phyloP scores from a whole-genome alignment of 2,329 filamentous ascomycete species.

The Penicillium sp. region DNA sequence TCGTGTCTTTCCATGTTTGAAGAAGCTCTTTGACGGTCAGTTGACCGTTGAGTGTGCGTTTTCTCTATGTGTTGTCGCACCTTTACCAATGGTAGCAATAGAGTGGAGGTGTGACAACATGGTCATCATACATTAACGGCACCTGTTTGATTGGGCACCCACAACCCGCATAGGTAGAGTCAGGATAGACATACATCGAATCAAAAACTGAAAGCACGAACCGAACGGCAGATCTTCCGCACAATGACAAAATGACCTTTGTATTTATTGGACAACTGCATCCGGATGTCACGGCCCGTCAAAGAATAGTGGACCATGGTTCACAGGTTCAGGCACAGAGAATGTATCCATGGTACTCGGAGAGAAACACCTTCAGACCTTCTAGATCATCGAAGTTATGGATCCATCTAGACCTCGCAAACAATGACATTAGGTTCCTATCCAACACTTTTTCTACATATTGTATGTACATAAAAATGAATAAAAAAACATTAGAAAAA shows the following conservation, averaged over 20 bases:
- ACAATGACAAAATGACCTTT: background rate
- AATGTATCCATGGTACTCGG: background rate
- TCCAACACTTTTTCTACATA: background rate
- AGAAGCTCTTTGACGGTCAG: conserved; percentile 12
- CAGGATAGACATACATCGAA: too few relatives aligned
- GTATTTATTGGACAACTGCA: conserved; percentile 8
- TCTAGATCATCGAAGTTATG: conserved; percentile 11
- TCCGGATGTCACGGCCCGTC: conserved; percentile 12
- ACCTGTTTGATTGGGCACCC: too few relatives aligned
- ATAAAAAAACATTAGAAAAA: too few relatives aligned
- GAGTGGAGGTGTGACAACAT: background rate
- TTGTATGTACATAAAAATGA: too few relatives aligned
- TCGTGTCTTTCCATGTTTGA: background rate
- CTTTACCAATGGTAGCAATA: background rate
- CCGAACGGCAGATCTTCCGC: background rate
- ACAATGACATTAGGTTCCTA: background rate
- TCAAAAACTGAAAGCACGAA: background rate
- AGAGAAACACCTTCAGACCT: conserved; percentile 10
- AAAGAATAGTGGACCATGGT: conserved; percentile 6
- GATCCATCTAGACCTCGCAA: conserved; percentile 4
- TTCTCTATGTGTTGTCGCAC: background rate
- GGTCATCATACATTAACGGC: too few relatives aligned
- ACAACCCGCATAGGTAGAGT: too few relatives aligned
- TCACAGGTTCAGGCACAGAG: conserved; percentile 1
- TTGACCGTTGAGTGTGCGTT: conserved; percentile 16